Evolutionary conservation across 2,329 filamentous ascomycete genomes (phyloP).

Genomic region (Penicillium italicum): DNA sequence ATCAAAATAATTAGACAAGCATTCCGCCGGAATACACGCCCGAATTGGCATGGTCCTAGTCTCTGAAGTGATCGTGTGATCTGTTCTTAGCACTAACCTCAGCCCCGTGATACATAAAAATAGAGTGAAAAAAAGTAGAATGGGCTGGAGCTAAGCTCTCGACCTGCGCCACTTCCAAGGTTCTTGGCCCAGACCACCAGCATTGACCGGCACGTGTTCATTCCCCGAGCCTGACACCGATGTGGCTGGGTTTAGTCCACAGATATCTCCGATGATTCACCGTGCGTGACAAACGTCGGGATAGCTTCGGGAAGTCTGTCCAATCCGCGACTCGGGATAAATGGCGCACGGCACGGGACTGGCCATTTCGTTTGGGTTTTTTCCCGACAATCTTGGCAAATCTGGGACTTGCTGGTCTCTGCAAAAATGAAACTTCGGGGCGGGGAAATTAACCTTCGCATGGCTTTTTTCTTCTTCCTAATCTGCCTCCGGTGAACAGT

Average conservation of each 20-base stretch:
- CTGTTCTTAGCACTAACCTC: background rate
- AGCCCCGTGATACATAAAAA: background rate
- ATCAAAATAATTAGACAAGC: conserved; percentile 13
- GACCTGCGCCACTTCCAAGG: background rate
- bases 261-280: conserved; percentile 5
- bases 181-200: background rate
- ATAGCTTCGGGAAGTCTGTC: conserved; percentile 12
- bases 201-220: background rate
- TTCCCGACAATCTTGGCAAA: background rate
- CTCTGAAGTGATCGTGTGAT: background rate
- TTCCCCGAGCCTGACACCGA: background rate
- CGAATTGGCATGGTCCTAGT: background rate
- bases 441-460: background rate
- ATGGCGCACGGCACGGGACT: conserved; percentile 7
- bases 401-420: too few species aligned
- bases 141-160: background rate
- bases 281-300: conserved; percentile 15
- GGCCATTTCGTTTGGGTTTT: background rate
- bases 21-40: background rate
- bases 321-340: conserved; percentile 21
- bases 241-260: background rate
- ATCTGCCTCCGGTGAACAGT: conserved; percentile 14
- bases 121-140: background rate
- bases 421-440: background rate
- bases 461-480: background rate